These are phyloP conservation scores for Leccinum brunneo-olivaceum DNA, from an alignment of 1,284 basidiomycete genomes.

Conservation along the genomic window DNA sequence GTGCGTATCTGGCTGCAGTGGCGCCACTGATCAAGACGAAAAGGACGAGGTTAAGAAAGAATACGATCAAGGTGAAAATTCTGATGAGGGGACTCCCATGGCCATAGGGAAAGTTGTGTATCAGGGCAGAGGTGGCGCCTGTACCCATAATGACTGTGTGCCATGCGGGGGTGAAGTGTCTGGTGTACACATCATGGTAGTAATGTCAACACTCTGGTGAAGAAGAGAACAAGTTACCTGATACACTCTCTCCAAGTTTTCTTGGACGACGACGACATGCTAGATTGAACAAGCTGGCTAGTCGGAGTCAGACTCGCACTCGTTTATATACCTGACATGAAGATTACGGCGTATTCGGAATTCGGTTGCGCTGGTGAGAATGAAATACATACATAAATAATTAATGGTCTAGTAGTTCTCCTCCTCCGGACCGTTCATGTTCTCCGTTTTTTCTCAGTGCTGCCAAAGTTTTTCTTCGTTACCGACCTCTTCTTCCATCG, in stretches of 20 bases:
- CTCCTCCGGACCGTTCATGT: no score
- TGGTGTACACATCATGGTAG: slow-evolving; percentile 12
- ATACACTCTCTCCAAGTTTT: slow-evolving; percentile 28
- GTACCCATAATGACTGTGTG: slow-evolving; percentile 43
- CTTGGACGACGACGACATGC: no score
- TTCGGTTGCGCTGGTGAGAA: slow-evolving; percentile 4
- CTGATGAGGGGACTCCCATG: slow-evolving; percentile 28
- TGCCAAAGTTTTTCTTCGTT: background rate
- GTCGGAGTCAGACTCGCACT: no score
- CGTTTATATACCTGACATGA: no score
- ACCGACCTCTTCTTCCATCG: slow-evolving; percentile 28
- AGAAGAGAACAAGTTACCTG: slow-evolving; percentile 7
- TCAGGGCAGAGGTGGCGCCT: slow-evolving; percentile 34
- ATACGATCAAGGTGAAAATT: slow-evolving; percentile 36
- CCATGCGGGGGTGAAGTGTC: slow-evolving; percentile 43
- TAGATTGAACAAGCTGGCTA: no score
- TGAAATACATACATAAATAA: no score
- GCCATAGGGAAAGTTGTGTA: slow-evolving; percentile 38
- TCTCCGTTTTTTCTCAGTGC: no score
- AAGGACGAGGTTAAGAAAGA: slow-evolving; percentile 47
- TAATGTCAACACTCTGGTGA: background rate
- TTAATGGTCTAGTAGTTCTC: no score
- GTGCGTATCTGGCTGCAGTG: slow-evolving; percentile 39
- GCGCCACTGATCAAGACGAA: slow-evolving; percentile 43
- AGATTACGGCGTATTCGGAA: slow-evolving; percentile 15